Evolutionary conservation across 805 yeast species (phyloP), one percentile per base, ranked within the genome.

Genomic region (Ogataea allantospora): DNA sequence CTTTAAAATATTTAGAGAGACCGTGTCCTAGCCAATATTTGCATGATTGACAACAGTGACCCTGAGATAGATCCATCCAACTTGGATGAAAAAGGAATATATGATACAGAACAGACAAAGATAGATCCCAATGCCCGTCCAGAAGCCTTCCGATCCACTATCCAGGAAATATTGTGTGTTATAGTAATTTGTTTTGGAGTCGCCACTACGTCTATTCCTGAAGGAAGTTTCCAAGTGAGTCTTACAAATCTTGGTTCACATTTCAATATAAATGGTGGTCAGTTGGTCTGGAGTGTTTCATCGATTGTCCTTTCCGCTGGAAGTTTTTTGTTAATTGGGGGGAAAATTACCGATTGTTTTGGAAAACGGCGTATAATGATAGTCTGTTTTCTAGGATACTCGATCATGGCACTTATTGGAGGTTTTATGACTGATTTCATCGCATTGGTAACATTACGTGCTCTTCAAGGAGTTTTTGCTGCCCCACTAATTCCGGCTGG

Each of bases 401-500:
- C 42, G 6, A 13, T 44, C 4, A 15, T 25, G 13, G 40, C 49
- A 2, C 30, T 53, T 6, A 52, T 57, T 13, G 58, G 57, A 9
- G 66, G 66, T 4, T 61, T 61, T 28, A 55, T 59, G 62, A 41
- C 49, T 9, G 47, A 51, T 30, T 65, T 53, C 37, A 50, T 64
- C 13, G 60, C 54, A 5, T 52, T 69, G 26, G 60, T 61, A 33
- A 50, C 66, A 11, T 44, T 62, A 15, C 48, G 74, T 33, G 73
- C 68, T 6, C 34, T 69, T 19, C 65, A 58, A 38, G 75, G 75
- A 3, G 41, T 63, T 3, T 50, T 55, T 7, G 48, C 60, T 4
- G 60, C 71, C 3, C 66, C 67, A 6, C 54, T 62, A 1, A 58
- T 65, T 2, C 71, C 75, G 1, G 60, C 73, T 2, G 63, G 66